These are phyloP conservation scores for Scedosporium minutisporum DNA, from an alignment of 2,329 filamentous ascomycete genomes.

Conservation along the genomic window DNA sequence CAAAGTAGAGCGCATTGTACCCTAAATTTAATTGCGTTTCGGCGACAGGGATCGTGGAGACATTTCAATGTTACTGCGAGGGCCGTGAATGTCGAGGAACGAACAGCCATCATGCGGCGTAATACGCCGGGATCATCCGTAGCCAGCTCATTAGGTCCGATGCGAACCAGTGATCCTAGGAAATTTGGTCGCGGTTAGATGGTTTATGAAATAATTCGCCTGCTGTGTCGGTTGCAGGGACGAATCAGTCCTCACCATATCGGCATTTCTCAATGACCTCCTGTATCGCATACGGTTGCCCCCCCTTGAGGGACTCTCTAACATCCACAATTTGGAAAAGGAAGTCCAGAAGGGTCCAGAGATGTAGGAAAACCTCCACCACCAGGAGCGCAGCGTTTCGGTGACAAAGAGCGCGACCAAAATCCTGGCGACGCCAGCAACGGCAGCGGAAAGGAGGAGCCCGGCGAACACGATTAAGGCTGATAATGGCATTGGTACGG, in stretches of 20 bases:
- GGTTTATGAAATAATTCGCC: too few species aligned
- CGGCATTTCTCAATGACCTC: background rate
- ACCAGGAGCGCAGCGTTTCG: slow-evolving; percentile 13
- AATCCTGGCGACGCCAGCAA: background rate
- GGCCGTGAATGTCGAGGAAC: slow-evolving; percentile 5
- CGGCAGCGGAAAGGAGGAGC: background rate
- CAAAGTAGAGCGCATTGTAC: slow-evolving; percentile 8
- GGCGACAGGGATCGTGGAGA: background rate
- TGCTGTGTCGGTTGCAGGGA: too few species aligned
- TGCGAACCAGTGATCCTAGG: slow-evolving; percentile 19
- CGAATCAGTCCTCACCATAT: too few species aligned
- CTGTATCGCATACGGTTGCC: background rate
- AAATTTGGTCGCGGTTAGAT: background rate
- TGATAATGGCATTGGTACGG: background rate
- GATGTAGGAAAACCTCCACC: slow-evolving; percentile 22
- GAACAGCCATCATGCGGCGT: slow-evolving; percentile 30
- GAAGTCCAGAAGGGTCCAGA: slow-evolving; percentile 23
- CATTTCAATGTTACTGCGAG: background rate
- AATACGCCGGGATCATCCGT: slow-evolving; percentile 39
- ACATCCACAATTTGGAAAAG: slow-evolving; percentile 17
- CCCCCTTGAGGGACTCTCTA: background rate
- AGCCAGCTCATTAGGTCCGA: slow-evolving; percentile 36
- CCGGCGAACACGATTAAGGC: background rate
- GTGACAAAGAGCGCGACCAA: background rate
- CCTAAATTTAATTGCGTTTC: background rate